Evolutionary conservation across 2,329 filamentous ascomycete species (phyloP), one percentile per base, ranked within the genome.

Genomic region (Nemania diffusa): DNA sequence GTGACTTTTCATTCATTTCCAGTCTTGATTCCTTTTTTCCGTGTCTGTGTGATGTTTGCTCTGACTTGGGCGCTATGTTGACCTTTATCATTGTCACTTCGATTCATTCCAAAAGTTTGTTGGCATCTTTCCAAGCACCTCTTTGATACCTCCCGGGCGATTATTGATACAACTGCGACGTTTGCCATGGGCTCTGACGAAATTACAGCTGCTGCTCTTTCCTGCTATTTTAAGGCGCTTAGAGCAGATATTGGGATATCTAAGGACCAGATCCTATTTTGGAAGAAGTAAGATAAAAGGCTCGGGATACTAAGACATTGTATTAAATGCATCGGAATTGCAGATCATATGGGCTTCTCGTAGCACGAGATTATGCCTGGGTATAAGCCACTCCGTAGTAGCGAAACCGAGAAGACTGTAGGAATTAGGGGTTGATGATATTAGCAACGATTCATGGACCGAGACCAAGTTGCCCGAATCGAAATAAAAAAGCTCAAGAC

Each of bases 71-170:
- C 67, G 65, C 52, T 57, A 60, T 65, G 59, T 67, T 65, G 68
- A 69, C 62, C 69, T 63, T 63, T 66, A 73, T 65, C 64, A 64
- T 67, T 66, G 69, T 69, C 69, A 62, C 64, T 69, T 72, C 71
- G 69, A 69, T 73, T 73, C 67, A 68, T 71, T 72, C 61, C 64
- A 69, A 74, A 74, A 76, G 74, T 73, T 73, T 75, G 70, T 70
- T 74, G 74, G 72, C 71, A 73, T 77, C 72, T 71, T 74, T 75
- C 61, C 53, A 68, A 72, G 71, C 62, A 68, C 71, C 73, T 75
- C 65, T 74, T 74, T 75, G 76, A 78, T 78, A 78, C 76, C 76
- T 77, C 74, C 56, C 67, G 68, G 72, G 74, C 75, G 73, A 76
- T 75, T 72, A 65, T 73, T 75, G 73, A 74, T 71, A 72, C 70